Evolutionary conservation across 2,329 filamentous ascomycete species (phyloP), one percentile per base, ranked within the genome.

Genomic region (Parastagonospora nodorum): DNA sequence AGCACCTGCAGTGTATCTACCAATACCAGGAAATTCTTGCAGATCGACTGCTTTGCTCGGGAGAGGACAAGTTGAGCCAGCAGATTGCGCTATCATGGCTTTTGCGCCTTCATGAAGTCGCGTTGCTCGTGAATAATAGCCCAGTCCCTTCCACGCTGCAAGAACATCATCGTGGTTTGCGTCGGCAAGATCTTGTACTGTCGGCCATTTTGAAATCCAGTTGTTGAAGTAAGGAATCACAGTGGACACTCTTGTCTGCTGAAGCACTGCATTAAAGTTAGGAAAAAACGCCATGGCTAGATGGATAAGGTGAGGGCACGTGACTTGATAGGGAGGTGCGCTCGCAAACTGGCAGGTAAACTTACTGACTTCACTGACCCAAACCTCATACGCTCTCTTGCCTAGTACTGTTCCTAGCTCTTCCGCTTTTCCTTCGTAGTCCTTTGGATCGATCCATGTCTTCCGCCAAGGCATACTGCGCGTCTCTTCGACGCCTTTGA

Each of bases 41-140:
- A 82, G 74, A 12, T 77, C 77, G 4, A 69, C 71, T 0, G 78
- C 77, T 0, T 68, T 66, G 2, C 73, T 69, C 1, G 84, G 84
- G 42, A 87, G 65, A 5, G 84, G 60, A 0, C 83, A 83, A 0
- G 67, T 55, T 0, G 67, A 55, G 71, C 79, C 48, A 15, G 51
- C 40, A 10, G 55, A 53, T 39, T 58, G 57, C 8, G 53, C 60
- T 1, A 81, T 78, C 11, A 85, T 80, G 4, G 78, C 66, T 55
- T 78, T 78, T 2, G 84, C 82, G 1, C 82, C 84, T 39, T 82
- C 75, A 53, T 85, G 82, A 29, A 87, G 81, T 28, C 84, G 75
- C 27, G 80, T 83, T 1, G 84, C 84, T n/a, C 84, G 81, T 42
- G 82, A 84, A 66, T 87, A 87, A 62, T 87, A 87, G 1, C 84